Conservation (phyloP, 106 monocot genomes). For the Alisma plantagoaquatica region DNA sequence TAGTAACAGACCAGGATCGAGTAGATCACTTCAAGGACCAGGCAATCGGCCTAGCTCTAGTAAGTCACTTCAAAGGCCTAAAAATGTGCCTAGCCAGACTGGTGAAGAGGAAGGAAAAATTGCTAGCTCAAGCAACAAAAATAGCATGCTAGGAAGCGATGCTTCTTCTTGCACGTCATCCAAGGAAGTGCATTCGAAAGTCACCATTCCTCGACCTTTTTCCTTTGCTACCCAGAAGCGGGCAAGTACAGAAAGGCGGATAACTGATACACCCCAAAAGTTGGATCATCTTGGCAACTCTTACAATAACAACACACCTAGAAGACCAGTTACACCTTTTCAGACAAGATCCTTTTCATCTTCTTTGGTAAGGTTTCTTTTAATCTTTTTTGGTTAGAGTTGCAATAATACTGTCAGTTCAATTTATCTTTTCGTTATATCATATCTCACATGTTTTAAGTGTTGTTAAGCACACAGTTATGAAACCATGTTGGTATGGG, state of each 20-base stretch:
- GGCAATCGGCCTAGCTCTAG: too few species aligned
- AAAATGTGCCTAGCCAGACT: conserved; percentile 12
- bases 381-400: too few species aligned
- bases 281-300: too few species aligned
- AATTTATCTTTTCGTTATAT: too few species aligned
- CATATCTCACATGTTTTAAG: too few species aligned
- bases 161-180: conserved; percentile 12
- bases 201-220: conserved; percentile 32
- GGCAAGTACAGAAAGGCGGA: conserved; percentile 16
- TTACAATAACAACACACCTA: conserved; percentile 11
- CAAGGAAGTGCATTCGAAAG: conserved; percentile 17
- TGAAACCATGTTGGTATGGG: too few species aligned
- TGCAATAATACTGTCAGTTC: neutral
- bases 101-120: conserved; percentile 6
- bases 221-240: conserved; percentile 33
- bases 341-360: too few species aligned
- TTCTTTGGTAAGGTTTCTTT: too few species aligned
- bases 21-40: too few species aligned
- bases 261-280: conserved; percentile 3
- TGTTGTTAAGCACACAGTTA: too few species aligned
- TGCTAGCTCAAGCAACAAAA: conserved; percentile 5
- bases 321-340: conserved; percentile 10
- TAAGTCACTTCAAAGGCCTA: conserved; percentile 12
- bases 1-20: too few species aligned
- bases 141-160: too few species aligned